These are phyloP conservation scores for Vitis labrusca DNA, from an alignment of 164 flowering plant species.

Conservation along the genomic window DNA sequence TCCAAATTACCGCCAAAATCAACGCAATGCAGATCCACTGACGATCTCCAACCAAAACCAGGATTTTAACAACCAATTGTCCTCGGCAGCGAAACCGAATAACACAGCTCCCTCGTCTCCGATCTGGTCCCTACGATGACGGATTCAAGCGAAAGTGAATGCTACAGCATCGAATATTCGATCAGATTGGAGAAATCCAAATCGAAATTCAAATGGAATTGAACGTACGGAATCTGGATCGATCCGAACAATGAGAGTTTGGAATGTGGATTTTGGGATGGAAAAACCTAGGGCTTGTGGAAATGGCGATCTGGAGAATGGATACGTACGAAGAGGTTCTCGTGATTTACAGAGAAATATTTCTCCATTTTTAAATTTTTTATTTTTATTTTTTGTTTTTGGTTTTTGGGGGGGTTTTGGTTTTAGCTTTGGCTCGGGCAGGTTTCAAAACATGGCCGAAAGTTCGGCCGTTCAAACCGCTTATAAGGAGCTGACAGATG, in stretches of 20 bases:
- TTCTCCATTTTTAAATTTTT: background rate
- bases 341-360: conserved; percentile 1
- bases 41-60: no score
- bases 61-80: no score
- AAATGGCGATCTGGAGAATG: conserved; percentile 1
- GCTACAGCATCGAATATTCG: background rate
- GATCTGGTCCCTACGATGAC: background rate
- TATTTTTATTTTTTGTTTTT: background rate
- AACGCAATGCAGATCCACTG: no score
- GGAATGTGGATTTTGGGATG: background rate
- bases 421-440: background rate
- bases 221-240: background rate
- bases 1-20: background rate
- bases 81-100: no score
- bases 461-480: conserved; percentile 7
- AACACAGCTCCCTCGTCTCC: no score
- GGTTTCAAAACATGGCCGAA: background rate
- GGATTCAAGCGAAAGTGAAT: background rate
- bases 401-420: background rate
- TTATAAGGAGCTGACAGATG: background rate
- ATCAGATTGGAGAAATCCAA: background rate
- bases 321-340: background rate
- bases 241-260: conserved; percentile 3
- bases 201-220: background rate
- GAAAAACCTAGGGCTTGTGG: background rate